These are phyloP conservation scores for Penicillium sp. DNA, from an alignment of 2,329 filamentous ascomycete genomes.

Conservation along the genomic window DNA sequence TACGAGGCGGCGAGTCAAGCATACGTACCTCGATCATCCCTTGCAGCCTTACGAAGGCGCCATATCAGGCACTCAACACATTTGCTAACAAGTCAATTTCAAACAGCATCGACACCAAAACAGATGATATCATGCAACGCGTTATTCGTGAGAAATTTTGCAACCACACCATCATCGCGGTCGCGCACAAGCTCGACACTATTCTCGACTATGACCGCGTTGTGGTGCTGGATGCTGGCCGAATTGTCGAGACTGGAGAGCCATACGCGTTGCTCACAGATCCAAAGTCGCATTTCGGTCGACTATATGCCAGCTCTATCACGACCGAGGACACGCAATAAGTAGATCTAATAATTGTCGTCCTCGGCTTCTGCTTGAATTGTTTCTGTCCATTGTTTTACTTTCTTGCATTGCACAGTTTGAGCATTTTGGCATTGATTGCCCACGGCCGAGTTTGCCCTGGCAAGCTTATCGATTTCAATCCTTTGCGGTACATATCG, in stretches of 20 bases:
- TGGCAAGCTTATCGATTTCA: slow-evolving; percentile 19
- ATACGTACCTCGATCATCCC: slow-evolving; percentile 13
- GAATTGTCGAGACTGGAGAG: slow-evolving; percentile 44
- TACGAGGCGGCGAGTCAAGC: not conserved
- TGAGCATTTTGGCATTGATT: slow-evolving; percentile 17
- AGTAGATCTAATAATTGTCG: not conserved
- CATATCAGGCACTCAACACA: not conserved
- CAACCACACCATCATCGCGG: slow-evolving; percentile 64
- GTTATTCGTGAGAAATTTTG: slow-evolving; percentile 61
- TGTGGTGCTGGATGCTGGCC: slow-evolving; percentile 45
- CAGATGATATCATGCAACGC: slow-evolving; percentile 63
- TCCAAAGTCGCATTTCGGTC: slow-evolving; percentile 45
- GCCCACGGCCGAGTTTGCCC: slow-evolving; percentile 10
- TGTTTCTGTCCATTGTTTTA: slow-evolving; percentile 6
- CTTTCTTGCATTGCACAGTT: slow-evolving; percentile 25
- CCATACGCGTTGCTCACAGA: slow-evolving; percentile 45
- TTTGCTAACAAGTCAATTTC: slow-evolving; percentile 19
- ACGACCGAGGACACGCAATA: slow-evolving; percentile 32
- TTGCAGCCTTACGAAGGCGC: slow-evolving; percentile 13
- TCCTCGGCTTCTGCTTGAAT: not conserved
- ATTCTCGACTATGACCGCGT: slow-evolving; percentile 50
- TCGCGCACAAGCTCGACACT: slow-evolving; percentile 62
- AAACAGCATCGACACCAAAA: slow-evolving; percentile 61
- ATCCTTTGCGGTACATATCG: slow-evolving; percentile 31
- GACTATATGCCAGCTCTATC: slow-evolving; percentile 39